phyloP scores from a whole-genome alignment of 345 rosid species.

The Salix dunnii region DNA sequence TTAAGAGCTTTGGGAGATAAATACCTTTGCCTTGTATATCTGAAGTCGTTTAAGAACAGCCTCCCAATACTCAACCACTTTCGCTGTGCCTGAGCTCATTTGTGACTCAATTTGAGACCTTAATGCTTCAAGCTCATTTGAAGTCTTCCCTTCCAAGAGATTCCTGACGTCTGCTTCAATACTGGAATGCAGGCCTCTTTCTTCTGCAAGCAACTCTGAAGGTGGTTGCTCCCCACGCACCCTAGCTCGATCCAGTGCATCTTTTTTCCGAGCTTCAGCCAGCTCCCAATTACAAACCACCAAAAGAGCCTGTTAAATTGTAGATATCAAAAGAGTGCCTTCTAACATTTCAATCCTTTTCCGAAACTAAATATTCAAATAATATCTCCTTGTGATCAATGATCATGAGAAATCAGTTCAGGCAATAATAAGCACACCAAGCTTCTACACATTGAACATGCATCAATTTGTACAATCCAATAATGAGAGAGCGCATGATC shows the following conservation, averaged over 20 bases:
- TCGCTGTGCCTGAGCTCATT: slow-evolving; percentile 85
- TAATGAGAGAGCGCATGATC: neutral
- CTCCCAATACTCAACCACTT: slow-evolving; percentile 98
- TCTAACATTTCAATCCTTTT: neutral
- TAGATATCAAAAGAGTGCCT: slow-evolving; percentile 8
- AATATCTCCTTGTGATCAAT: neutral
- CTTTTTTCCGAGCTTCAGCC: slow-evolving; percentile 82
- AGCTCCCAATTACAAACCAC: slow-evolving; percentile 93
- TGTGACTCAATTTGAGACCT: slow-evolving; percentile 68
- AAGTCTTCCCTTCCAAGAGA: slow-evolving; percentile 76
- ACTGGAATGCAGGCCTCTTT: slow-evolving; percentile 85
- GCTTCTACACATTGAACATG: neutral
- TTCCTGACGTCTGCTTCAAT: slow-evolving; percentile 78
- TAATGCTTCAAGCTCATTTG: slow-evolving; percentile 61
- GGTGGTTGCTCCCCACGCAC: slow-evolving; percentile 97
- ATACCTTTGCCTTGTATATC: slow-evolving; percentile 93
- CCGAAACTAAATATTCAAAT: neutral
- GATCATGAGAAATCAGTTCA: neutral
- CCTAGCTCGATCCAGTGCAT: slow-evolving; percentile 84
- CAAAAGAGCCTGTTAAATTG: slow-evolving; percentile 65
- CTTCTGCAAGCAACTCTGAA: slow-evolving; percentile 84
- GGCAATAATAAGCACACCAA: neutral
- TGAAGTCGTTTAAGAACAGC: slow-evolving; percentile 85
- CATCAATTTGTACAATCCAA: neutral
- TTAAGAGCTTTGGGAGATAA: neutral